Conservation (phyloP, 371 early-diverging fungal species). For the Encephalitozoon cuniculi region DNA sequence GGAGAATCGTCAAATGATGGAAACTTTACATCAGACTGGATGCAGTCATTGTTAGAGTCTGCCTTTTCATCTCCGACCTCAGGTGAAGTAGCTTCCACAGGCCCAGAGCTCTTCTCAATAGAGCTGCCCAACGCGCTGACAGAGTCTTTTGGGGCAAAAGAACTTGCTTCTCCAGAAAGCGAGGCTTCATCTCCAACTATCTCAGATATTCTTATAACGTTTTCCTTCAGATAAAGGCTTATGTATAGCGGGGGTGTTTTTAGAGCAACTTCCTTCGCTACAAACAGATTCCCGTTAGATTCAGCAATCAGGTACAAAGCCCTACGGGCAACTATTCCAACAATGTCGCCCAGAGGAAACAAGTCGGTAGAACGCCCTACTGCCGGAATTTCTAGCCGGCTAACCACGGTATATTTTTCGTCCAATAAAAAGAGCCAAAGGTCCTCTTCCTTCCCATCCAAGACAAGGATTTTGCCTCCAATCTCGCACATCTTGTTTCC, state of each 20-base stretch:
- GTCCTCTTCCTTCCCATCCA: background rate
- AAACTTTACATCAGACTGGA: background rate
- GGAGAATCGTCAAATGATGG: background rate
- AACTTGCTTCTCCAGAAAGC: background rate
- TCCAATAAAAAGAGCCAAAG: background rate
- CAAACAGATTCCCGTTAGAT: background rate
- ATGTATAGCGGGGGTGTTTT: background rate
- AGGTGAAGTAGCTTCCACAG: background rate
- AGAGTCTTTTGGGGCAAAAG: background rate
- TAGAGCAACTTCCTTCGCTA: background rate
- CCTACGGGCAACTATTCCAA: background rate
- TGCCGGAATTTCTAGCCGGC: background rate
- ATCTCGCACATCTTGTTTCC: constrained; percentile 20
- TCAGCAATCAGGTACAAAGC: background rate
- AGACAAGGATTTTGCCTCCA: background rate
- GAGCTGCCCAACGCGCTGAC: background rate
- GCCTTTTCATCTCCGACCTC: background rate
- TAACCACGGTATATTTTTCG: background rate
- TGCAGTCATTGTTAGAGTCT: background rate
- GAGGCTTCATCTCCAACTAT: background rate
- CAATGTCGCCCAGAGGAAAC: background rate
- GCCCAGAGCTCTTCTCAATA: background rate
- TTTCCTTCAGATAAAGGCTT: background rate
- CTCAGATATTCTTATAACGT: background rate
- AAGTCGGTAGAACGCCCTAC: background rate